Conservation (phyloP, 495 filamentous ascomycete species). For the Hapsidospora chrysogenum region DNA sequence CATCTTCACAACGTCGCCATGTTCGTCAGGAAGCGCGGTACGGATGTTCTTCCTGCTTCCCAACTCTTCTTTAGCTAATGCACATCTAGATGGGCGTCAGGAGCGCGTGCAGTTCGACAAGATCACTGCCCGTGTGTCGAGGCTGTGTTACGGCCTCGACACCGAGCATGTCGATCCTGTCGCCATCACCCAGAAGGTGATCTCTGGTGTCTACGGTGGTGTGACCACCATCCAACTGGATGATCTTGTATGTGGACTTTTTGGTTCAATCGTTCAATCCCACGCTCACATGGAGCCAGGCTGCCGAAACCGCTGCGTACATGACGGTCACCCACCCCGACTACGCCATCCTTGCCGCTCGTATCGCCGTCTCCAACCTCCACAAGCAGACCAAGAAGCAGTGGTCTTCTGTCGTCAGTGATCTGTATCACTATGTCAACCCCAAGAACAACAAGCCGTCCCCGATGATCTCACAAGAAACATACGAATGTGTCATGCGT, state of each 20-base stretch:
- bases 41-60: constrained; percentile 9
- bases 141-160: constrained; percentile 94
- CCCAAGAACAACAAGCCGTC: constrained; percentile 72
- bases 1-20: constrained; percentile 16
- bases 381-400: constrained; percentile 99
- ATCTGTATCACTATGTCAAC: constrained; percentile 92
- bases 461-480: constrained; percentile 84
- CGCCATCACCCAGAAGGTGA: constrained; percentile 97
- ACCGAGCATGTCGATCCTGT: constrained; percentile 93
- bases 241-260: constrained; percentile 62
- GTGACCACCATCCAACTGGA: constrained; percentile 92
- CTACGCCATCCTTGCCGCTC: constrained; percentile 95
- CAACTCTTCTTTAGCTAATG: constrained; percentile 8
- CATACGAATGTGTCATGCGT: constrained; percentile 82
- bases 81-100: constrained; percentile 76
- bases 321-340: constrained; percentile 99
- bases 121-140: constrained; percentile 94
- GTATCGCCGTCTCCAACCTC: constrained; percentile 96
- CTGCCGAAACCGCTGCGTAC: constrained; percentile 96
- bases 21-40: constrained; percentile 45
- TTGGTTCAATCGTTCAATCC: too few species aligned
- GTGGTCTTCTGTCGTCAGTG: constrained; percentile 82
- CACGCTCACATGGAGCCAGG: constrained; percentile 34
- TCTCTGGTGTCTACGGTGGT: constrained; percentile 96
- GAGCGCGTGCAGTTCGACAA: constrained; percentile 99